Evolutionary conservation across 306 rosid genomes (phyloP).

Genomic region (Potentilla sterilis): DNA sequence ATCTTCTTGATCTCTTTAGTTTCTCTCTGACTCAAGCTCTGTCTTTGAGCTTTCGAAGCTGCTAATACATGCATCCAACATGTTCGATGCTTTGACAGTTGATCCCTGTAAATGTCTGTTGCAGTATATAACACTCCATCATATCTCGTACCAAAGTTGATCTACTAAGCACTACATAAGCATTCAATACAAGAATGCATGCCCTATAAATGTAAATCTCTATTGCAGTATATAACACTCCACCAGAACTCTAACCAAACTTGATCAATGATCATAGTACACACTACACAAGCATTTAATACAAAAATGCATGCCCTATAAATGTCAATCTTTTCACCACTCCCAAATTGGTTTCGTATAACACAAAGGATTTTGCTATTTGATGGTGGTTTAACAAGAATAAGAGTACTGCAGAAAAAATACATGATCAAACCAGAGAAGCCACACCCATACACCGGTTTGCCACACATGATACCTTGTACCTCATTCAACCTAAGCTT

Average conservation of each 20-base stretch:
- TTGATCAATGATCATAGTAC: not conserved
- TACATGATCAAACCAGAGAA: not conserved
- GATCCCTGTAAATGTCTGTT: slow-evolving; percentile 18
- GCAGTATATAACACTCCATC: slow-evolving; percentile 13
- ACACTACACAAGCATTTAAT: not conserved
- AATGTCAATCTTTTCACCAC: not conserved
- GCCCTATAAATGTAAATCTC: not conserved
- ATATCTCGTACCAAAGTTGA: not conserved
- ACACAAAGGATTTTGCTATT: not conserved
- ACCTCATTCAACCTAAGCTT: not conserved
- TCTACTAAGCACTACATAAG: not conserved
- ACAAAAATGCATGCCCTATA: not conserved
- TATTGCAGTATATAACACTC: not conserved
- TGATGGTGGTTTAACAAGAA: not conserved
- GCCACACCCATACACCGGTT: not conserved
- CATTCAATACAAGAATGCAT: not conserved
- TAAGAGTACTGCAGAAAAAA: not conserved
- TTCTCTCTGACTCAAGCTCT: slow-evolving; percentile 14
- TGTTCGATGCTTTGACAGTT: slow-evolving; percentile 25
- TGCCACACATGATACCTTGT: not conserved
- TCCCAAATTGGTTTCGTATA: not conserved
- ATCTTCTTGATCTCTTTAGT: slow-evolving; percentile 9
- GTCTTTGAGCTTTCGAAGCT: slow-evolving; percentile 16
- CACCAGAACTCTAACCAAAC: not conserved
- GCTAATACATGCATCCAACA: slow-evolving; percentile 27